Conservation (phyloP, 352 stramenopile species). For the Elongisporangium undulatum region DNA sequence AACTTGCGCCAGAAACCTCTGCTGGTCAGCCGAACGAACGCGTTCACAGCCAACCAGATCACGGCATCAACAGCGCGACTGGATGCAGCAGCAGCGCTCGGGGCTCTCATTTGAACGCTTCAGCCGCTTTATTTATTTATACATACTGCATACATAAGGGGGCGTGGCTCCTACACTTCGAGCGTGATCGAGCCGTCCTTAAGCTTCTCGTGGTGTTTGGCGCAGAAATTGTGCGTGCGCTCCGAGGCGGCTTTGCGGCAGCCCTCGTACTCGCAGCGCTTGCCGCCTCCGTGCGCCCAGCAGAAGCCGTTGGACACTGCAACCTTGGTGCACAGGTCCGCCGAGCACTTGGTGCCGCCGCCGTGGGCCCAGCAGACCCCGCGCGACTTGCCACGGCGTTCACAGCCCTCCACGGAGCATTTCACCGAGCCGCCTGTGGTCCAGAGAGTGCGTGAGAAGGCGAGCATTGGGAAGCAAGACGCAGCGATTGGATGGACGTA, state of each 20-base stretch:
- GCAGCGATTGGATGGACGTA: not conserved
- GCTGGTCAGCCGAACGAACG: too few relatives aligned
- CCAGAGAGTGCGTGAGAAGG: too few relatives aligned
- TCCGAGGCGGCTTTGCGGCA: conserved; percentile 36
- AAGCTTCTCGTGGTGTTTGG: conserved; percentile 36
- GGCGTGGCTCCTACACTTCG: too few relatives aligned
- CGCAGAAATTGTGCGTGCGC: conserved; percentile 36
- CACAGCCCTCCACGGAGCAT: conserved; percentile 31
- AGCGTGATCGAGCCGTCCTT: conserved; percentile 47
- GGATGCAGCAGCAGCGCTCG: too few relatives aligned
- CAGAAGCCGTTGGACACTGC: conserved; percentile 32
- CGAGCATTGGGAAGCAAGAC: too few relatives aligned
- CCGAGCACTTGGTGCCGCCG: conserved; percentile 30
- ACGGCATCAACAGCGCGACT: too few relatives aligned
- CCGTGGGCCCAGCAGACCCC: conserved; percentile 43
- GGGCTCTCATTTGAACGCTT: too few relatives aligned
- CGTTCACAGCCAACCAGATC: too few relatives aligned
- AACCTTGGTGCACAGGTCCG: conserved; percentile 21
- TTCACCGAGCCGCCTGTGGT: conserved; percentile 27
- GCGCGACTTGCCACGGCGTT: conserved; percentile 28
- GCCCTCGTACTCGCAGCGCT: conserved; percentile 23
- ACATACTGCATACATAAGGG: too few relatives aligned
- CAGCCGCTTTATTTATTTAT: not conserved
- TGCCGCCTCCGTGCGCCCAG: conserved; percentile 34
- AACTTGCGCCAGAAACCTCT: too few relatives aligned